Evolutionary conservation across 441 rosid genomes (phyloP).

Genomic region (Rhodomyrtus psidioides): DNA sequence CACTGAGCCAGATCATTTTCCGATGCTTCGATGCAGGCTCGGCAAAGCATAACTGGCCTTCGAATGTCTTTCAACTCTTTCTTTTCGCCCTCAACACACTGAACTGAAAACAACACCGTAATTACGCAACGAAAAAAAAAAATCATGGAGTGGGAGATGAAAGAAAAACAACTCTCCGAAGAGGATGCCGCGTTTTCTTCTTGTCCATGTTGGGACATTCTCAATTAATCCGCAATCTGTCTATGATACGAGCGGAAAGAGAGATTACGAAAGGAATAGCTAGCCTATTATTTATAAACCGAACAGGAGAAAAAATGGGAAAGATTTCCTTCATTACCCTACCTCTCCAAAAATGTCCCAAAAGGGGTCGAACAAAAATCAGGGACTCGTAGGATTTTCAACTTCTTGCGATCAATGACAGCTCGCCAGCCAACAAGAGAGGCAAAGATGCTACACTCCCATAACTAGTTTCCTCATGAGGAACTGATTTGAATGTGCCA

Average conservation of each 20-base stretch:
- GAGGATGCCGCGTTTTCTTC: background rate
- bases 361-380: conserved; percentile 5
- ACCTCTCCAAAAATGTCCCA: conserved; percentile 10
- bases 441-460: conserved; percentile 12
- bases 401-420: background rate
- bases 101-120: background rate
- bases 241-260: background rate
- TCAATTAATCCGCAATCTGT: conserved; percentile 4
- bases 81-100: background rate
- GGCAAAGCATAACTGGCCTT: background rate
- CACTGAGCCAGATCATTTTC: background rate
- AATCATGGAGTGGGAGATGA: background rate
- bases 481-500: background rate
- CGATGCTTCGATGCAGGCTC: background rate
- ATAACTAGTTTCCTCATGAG: background rate
- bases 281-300: conserved; percentile 31
- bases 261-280: conserved; percentile 26
- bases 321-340: conserved; percentile 7
- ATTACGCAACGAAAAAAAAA: background rate
- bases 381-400: conserved; percentile 1
- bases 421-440: conserved; percentile 3
- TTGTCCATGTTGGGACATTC: conserved; percentile 2
- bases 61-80: background rate
- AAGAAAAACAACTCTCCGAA: background rate
- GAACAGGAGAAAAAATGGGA: conserved; percentile 1